Conservation (phyloP, 306 rosid species). For the Begonia masoniana region DNA sequence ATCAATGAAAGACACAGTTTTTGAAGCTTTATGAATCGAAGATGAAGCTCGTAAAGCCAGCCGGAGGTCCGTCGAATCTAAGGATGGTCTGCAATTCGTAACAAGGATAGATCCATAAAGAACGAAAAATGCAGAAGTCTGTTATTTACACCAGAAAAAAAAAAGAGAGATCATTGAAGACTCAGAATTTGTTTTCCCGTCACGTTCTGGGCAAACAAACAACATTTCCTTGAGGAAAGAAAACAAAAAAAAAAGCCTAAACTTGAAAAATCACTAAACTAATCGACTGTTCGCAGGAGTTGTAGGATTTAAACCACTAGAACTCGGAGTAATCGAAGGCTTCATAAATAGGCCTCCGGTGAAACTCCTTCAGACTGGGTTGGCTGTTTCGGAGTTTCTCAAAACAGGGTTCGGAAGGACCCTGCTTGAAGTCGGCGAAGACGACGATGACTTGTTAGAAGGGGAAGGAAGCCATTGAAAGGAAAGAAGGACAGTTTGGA, state of each 20-base stretch:
- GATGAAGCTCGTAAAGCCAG: neutral
- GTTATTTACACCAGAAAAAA: too few relatives aligned
- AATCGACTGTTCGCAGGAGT: constrained; percentile 64
- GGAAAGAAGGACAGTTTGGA: constrained; percentile 7
- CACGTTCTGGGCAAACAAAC: neutral
- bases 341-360: constrained; percentile 51
- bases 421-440: constrained; percentile 6
- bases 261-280: constrained; percentile 2
- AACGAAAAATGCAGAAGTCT: too few relatives aligned
- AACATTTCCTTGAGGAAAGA: neutral
- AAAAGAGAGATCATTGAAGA: too few relatives aligned
- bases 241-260: neutral
- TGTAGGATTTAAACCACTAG: constrained; percentile 32
- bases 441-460: constrained; percentile 39
- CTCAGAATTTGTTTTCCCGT: too few relatives aligned
- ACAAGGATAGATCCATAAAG: too few relatives aligned
- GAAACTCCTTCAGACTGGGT: too few relatives aligned
- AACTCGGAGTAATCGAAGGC: constrained; percentile 35
- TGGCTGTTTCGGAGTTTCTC: too few relatives aligned
- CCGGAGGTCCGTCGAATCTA: neutral
- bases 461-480: constrained; percentile 29
- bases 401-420: constrained; percentile 23
- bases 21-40: constrained; percentile 17
- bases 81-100: constrained; percentile 5
- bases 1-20: constrained; percentile 5